Percentiles rank a stretch among this genome's conserved stretches.
These are phyloP conservation scores for Chlorophyllum brunneum DNA, from an alignment of 768 basidiomycete species.

Conservation along the genomic window DNA sequence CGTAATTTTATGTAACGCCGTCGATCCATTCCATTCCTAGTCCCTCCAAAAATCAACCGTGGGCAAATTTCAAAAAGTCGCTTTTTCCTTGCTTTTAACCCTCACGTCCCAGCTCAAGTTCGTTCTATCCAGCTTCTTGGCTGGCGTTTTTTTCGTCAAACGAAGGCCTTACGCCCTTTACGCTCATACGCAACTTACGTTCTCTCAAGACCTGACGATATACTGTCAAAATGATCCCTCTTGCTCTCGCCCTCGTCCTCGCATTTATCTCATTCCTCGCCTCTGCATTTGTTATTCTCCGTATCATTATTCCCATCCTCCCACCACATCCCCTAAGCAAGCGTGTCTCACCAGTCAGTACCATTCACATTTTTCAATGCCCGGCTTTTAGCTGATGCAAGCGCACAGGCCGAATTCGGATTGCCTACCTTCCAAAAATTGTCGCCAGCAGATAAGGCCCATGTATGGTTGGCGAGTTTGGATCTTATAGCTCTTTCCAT, in stretches of 20 bases:
- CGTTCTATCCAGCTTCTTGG: slow-evolving; percentile 22
- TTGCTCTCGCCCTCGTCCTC: slow-evolving; percentile 62
- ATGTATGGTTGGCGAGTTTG: slow-evolving; percentile 68
- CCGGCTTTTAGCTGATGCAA: slow-evolving; percentile 17
- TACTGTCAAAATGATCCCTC: slow-evolving; percentile 53
- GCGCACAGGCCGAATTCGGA: slow-evolving; percentile 65
- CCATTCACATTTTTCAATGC: slow-evolving; percentile 8
- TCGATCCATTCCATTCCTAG: background rate
- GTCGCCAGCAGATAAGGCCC: slow-evolving; percentile 64
- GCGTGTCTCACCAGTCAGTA: slow-evolving; percentile 67
- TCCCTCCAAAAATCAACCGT: slow-evolving; percentile 27
- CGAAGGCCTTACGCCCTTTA: slow-evolving; percentile 41
- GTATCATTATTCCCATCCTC: slow-evolving; percentile 70
- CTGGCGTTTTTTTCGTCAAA: slow-evolving; percentile 29
- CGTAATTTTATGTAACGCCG: too few species aligned
- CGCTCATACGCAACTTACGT: slow-evolving; percentile 41
- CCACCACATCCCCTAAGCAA: slow-evolving; percentile 71
- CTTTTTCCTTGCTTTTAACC: slow-evolving; percentile 16
- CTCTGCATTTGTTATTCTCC: slow-evolving; percentile 73
- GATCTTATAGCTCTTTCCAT: slow-evolving; percentile 59
- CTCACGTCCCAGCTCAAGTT: slow-evolving; percentile 16
- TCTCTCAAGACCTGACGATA: slow-evolving; percentile 35
- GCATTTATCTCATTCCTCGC: slow-evolving; percentile 68
- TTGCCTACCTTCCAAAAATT: slow-evolving; percentile 66
- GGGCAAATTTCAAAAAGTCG: slow-evolving; percentile 28